Conservation (phyloP, 768 basidiomycete genomes). For the Phylloporus scabripes region DNA sequence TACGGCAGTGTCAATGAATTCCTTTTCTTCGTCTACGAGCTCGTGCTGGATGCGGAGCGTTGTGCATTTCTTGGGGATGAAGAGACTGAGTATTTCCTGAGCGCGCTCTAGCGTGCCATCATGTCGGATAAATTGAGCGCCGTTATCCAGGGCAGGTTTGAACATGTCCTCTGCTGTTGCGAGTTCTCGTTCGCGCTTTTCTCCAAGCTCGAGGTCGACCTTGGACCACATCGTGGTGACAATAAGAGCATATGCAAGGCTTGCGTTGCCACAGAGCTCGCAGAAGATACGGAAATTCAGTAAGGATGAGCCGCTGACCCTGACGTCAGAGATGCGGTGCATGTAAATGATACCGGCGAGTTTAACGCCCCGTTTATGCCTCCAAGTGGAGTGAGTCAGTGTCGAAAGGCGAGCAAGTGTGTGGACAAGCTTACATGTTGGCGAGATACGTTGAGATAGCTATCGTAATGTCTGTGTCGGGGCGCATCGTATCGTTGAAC, state of each 20-base stretch:
- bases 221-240: slow-evolving; percentile 51
- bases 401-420: not conserved
- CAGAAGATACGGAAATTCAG: slow-evolving; percentile 48
- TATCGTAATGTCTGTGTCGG: slow-evolving; percentile 44
- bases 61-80: slow-evolving; percentile 36
- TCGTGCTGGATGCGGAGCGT: slow-evolving; percentile 51
- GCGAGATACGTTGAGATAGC: slow-evolving; percentile 40
- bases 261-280: slow-evolving; percentile 44
- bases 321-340: slow-evolving; percentile 48
- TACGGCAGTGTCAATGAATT: slow-evolving; percentile 48
- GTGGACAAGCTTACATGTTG: slow-evolving; percentile 20
- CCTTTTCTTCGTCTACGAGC: slow-evolving; percentile 44
- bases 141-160: slow-evolving; percentile 44
- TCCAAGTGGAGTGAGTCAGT: not conserved
- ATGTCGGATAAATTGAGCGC: slow-evolving; percentile 41
- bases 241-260: slow-evolving; percentile 45
- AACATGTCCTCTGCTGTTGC: slow-evolving; percentile 39
- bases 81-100: slow-evolving; percentile 36
- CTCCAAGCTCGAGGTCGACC: slow-evolving; percentile 33
- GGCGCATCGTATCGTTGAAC: slow-evolving; percentile 48
- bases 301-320: slow-evolving; percentile 43
- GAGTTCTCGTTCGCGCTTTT: slow-evolving; percentile 43
- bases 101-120: slow-evolving; percentile 37
- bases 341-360: slow-evolving; percentile 49
- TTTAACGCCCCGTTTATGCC: slow-evolving; percentile 30